Evolutionary conservation across 2,329 filamentous ascomycete genomes (phyloP), one percentile per base, ranked within the genome.

Genomic region (Ceratocystis lukuohia): DNA sequence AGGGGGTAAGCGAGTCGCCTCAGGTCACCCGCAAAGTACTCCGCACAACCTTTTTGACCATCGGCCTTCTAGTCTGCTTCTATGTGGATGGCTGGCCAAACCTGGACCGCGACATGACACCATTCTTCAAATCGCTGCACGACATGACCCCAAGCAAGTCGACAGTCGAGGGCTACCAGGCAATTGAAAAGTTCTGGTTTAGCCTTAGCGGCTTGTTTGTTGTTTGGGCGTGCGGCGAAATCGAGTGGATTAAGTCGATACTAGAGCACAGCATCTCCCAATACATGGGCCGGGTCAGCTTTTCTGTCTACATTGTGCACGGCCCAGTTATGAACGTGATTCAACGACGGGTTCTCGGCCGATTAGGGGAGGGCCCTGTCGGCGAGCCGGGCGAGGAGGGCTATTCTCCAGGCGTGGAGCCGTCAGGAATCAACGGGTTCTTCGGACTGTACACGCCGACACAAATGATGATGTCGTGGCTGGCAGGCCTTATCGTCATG

Each of bases 221-320:
- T 67, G 78, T 84, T 4, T 74, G 79, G 65, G 77, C 78, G 45
- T 78, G 81, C 20, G 76, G 78, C 28, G 77, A 79, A 65, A 79
- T 78, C 3, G 72, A 73, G 1, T 73, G 71, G 3, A 80, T 81
- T 75, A 80, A 81, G 70, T 73, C 74, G 20, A 74, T 83, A 66
- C 83, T 85, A 73, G 80, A 80, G 71, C 74, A 75, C 1, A 71
- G 74, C 1, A 70, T 77, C 17, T 75, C 83, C 2, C 82, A 84
- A 71, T 86, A 85, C 72, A 74, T 86, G 5, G 84, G 84, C 67
- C 80, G 80, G 71, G 80, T 86, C 69, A 84, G 81, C 64, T 86
- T 83, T 71, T 79, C 82, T 62, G 71, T 86, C 30, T 86, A 86
- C 72, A 77, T 86, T 15, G 80, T 85, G 75, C 84, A 86, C 50